Percentiles rank a stretch among this genome's conserved stretches.
These are phyloP conservation scores for Mucor velutinosus DNA, from an alignment of 371 early-diverging fungal genomes.

Conservation along the genomic window DNA sequence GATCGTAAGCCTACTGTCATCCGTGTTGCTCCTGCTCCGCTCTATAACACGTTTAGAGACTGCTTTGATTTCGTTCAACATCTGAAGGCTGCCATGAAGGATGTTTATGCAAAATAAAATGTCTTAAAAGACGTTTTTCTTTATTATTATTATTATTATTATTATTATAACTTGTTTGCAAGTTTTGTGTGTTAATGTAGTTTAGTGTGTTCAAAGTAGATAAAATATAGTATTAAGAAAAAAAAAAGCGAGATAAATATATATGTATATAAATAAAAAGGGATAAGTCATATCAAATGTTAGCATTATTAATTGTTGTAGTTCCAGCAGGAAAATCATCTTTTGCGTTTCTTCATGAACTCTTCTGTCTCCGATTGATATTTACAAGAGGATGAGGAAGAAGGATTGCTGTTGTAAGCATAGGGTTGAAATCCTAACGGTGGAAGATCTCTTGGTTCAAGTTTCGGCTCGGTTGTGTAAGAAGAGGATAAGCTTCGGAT, in stretches of 20 bases:
- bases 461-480: constrained; percentile 14
- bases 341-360: constrained; percentile 32
- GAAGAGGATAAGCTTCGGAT: constrained; percentile 39
- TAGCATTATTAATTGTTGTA: background rate
- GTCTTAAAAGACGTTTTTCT: too few species aligned
- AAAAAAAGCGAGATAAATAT: background rate
- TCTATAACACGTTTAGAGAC: constrained; percentile 89
- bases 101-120: constrained; percentile 29
- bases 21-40: constrained; percentile 87
- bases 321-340: constrained; percentile 9
- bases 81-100: constrained; percentile 50
- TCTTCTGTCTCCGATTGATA: constrained; percentile 23
- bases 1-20: constrained; percentile 93
- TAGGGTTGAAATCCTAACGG: constrained; percentile 21
- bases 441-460: constrained; percentile 24
- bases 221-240: constrained; percentile 2
- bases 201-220: background rate
- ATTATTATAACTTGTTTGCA: background rate
- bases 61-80: constrained; percentile 54
- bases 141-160: too few species aligned
- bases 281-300: background rate
- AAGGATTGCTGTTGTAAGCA: background rate
- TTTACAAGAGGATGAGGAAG: constrained; percentile 11
- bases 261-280: background rate
- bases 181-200: constrained; percentile 1